Percentiles rank a stretch among this genome's conserved stretches.
phyloP scores from a whole-genome alignment of 2,329 filamentous ascomycete genomes.

The Emmonsiellopsis sp. region DNA sequence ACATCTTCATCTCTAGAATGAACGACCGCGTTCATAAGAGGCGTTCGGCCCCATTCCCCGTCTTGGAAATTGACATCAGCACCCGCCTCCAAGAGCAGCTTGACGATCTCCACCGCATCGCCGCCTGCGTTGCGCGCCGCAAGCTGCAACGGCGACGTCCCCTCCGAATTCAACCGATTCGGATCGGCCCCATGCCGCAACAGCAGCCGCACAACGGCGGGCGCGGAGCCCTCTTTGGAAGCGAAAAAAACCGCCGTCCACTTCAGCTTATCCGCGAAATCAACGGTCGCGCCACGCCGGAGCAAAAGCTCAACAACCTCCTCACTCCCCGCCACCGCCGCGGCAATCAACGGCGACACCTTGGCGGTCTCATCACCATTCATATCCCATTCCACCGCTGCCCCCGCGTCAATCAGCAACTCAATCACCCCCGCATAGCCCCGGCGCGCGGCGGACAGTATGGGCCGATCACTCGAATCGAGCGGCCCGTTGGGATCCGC shows the following conservation, averaged over 20 bases:
- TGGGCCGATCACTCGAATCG: too few relatives aligned
- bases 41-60: not conserved
- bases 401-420: not conserved
- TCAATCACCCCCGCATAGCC: not conserved
- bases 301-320: not conserved
- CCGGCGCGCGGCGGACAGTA: not conserved
- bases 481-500: not conserved
- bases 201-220: not conserved
- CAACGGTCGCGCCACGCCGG: not conserved
- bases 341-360: not conserved
- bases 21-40: slow-evolving; percentile 3
- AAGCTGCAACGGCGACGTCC: not conserved
- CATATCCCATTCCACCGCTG: too few relatives aligned
- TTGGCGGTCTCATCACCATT: not conserved
- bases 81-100: not conserved
- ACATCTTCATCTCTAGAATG: not conserved
- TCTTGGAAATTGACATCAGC: not conserved
- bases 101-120: not conserved
- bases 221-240: not conserved
- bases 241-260: not conserved
- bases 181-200: not conserved
- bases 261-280: not conserved
- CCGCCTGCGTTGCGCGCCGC: not conserved
- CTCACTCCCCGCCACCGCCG: not conserved
- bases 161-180: not conserved